phyloP scores from a whole-genome alignment of 2,329 filamentous ascomycete species.

The Botrytis squamosa region DNA sequence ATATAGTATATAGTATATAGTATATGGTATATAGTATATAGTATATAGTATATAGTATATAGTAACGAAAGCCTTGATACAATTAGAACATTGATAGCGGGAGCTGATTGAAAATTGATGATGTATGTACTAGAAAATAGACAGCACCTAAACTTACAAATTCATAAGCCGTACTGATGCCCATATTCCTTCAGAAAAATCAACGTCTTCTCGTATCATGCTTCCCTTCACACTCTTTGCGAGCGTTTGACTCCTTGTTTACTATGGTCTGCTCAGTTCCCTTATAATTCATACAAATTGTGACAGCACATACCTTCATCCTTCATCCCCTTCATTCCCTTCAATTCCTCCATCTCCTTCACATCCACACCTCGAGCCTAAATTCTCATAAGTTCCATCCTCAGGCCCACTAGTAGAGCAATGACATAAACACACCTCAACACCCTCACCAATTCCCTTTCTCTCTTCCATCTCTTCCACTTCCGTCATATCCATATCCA shows the following conservation, averaged over 20 bases:
- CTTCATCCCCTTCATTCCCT: neutral
- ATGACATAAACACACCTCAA: neutral
- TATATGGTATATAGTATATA: neutral
- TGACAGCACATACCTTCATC: neutral
- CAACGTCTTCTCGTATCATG: neutral
- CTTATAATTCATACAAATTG: no score
- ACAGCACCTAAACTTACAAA: no score
- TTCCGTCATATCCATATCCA: no score
- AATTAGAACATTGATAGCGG: neutral
- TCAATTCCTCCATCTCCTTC: no score
- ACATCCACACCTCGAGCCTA: neutral
- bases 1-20: neutral
- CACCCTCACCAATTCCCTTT: fast-evolving
- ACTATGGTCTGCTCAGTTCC: neutral
- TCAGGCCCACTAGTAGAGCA: neutral
- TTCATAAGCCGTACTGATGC: neutral
- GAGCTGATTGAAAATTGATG: no score
- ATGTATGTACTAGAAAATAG: no score
- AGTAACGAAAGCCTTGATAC: neutral
- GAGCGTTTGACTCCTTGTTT: neutral
- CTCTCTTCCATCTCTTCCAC: fast-evolving
- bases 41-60: neutral
- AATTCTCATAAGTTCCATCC: neutral
- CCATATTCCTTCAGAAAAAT: neutral
- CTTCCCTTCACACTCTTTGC: neutral